Conservation (phyloP, 345 rosid species). For the Dimocarpus longan region DNA sequence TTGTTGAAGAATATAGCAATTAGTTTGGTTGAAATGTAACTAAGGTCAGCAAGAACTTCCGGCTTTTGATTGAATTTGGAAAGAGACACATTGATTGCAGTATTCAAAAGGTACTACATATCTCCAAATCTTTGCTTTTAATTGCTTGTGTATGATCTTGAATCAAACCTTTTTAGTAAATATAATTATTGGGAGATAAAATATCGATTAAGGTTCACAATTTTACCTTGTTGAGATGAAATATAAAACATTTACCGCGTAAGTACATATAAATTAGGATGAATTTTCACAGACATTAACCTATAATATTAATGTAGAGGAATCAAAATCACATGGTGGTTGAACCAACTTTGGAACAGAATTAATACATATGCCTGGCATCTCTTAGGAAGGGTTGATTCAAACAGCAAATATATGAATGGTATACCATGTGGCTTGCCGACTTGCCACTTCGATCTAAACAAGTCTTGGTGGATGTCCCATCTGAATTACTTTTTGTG, state of each 20-base stretch:
- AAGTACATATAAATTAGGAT: too few species aligned
- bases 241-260: background rate
- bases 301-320: background rate
- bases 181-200: too few species aligned
- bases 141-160: too few species aligned
- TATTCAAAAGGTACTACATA: background rate
- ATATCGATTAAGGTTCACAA: too few species aligned
- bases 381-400: background rate
- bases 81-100: background rate
- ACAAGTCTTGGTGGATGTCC: constrained; percentile 13
- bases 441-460: constrained; percentile 20
- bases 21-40: background rate
- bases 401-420: background rate
- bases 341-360: background rate
- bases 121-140: too few species aligned
- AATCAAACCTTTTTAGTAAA: too few species aligned
- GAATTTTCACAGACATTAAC: too few species aligned
- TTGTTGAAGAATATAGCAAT: background rate
- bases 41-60: too few species aligned
- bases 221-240: too few species aligned
- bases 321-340: constrained; percentile 10
- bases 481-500: constrained; percentile 16
- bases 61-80: background rate
- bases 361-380: background rate
- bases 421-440: constrained; percentile 14